Base-by-base conservation (phyloP, 257 asterid species). In the Solanum chaucha region DNA sequence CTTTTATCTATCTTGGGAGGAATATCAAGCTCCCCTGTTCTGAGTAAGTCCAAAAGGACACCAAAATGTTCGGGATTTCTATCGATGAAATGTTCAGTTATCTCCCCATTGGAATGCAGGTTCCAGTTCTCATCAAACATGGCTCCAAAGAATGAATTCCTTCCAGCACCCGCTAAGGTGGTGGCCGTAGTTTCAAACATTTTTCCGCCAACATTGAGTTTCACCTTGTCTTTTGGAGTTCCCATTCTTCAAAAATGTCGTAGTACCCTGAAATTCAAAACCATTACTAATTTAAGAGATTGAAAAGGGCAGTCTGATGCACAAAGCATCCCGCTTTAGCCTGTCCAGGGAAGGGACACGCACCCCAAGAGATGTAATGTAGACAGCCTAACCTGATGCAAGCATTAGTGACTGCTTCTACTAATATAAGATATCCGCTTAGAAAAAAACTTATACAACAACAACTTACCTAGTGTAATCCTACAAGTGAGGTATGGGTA, bases 161-260 rank as follows among this genome's bases (percentile, higher is more conserved):
- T 94, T 87, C 99, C 98, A 6, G 98, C 98, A 84, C 92, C 90
- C 7, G 93, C 98, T 8, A 96, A 90, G 36, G 99, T 96, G 20
- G 98, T 94, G 71, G 96, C 93, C n/a, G 99, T 91, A 7, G 99
- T 96, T 68, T 95, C 98, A 82, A 95, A 94, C 88, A 89, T 88
- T 88, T 89, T 89, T 32, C 99, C 99, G 36, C 98, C 96, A 67
- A 96, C 98, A 58, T 92, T 93, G 88, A 96, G 89, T 86, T 91
- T 93, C 81, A 94, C 95, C 84, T 90, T 89, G 44, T 96, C 98
- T 64, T 93, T 96, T 88, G 90, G 96, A 82, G 89, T 90, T 72
- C 92, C 98, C 98, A 96, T 96, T 12, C 67, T 81, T 86, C 85
- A 44, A 89, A 68, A 28, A 6, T 67, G 34, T 11, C 9, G 35